Conservation (phyloP, 2,329 filamentous ascomycete genomes). For the Alternaria tenuissima region DNA sequence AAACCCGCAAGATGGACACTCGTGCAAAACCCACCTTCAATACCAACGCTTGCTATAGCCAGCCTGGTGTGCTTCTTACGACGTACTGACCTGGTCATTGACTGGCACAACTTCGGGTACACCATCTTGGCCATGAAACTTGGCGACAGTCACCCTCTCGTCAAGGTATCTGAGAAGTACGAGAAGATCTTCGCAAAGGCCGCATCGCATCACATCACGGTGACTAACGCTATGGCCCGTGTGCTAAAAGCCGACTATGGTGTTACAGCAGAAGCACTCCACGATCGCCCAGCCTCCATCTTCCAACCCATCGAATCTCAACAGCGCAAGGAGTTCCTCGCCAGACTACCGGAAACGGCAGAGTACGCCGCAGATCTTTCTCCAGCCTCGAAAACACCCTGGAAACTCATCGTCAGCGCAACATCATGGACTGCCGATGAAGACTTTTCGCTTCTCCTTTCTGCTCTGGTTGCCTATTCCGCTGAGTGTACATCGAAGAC, state of each 20-base stretch:
- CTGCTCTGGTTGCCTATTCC: conserved; percentile 81
- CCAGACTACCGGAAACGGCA: conserved; percentile 69
- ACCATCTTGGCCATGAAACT: conserved; percentile 81
- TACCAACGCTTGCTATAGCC: conserved; percentile 84
- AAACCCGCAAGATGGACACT: conserved; percentile 84
- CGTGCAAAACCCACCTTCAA: conserved; percentile 92
- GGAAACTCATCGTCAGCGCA: conserved; percentile 83
- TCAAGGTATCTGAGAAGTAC: conserved; percentile 77
- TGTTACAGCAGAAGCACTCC: conserved; percentile 66
- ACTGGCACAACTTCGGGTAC: conserved; percentile 99
- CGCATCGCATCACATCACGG: conserved; percentile 80
- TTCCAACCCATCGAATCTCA: conserved; percentile 73
- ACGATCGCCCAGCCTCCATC: conserved; percentile 80
- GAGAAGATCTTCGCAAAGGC: conserved; percentile 75
- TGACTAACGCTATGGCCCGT: conserved; percentile 86
- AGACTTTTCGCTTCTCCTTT: conserved; percentile 87
- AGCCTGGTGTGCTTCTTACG: conserved; percentile 76
- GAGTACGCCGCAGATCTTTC: conserved; percentile 66
- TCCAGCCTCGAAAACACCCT: conserved; percentile 58
- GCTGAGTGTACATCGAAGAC: conserved; percentile 56
- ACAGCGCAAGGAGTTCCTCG: conserved; percentile 64
- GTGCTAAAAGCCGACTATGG: conserved; percentile 74
- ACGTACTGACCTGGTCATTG: conserved; percentile 83
- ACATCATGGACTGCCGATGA: conserved; percentile 98
- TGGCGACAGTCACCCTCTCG: conserved; percentile 73